Evolutionary conservation across 495 filamentous ascomycete species (phyloP).

Genomic region (Trichoderma reesei): DNA sequence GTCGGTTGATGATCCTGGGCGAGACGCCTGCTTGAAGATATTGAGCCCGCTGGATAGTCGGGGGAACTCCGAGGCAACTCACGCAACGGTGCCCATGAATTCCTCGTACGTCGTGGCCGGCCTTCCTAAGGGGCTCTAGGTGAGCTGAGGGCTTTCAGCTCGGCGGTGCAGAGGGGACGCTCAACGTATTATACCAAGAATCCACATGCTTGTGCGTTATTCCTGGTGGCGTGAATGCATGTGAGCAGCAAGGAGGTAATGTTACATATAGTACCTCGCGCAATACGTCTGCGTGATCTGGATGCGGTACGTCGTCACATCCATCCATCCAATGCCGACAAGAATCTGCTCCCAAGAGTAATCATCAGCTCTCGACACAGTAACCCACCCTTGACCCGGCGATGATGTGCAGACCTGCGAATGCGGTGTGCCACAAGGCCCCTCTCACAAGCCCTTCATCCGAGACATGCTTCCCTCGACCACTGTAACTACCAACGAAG

Average conservation of each 20-base stretch:
- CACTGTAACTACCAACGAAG: too few relatives aligned
- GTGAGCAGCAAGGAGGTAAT: too few relatives aligned
- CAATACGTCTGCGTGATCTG: too few relatives aligned
- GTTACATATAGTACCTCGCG: too few relatives aligned
- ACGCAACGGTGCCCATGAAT: background rate
- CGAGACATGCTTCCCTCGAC: background rate
- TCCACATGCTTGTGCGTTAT: too few relatives aligned
- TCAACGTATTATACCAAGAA: background rate
- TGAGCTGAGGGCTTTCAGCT: too few relatives aligned
- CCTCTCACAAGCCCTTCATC: background rate
- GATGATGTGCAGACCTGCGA: slow-evolving; percentile 1
- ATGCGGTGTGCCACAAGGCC: slow-evolving; percentile 1
- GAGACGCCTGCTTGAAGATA: background rate
- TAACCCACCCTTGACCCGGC: slow-evolving; percentile 1
- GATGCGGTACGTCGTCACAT: background rate
- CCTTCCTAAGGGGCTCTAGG: too few relatives aligned
- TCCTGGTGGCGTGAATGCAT: too few relatives aligned
- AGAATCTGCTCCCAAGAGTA: background rate
- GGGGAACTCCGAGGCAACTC: background rate
- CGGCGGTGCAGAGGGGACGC: too few relatives aligned
- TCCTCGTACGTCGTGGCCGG: background rate
- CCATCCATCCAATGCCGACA: background rate
- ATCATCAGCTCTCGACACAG: background rate
- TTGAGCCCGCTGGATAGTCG: background rate
- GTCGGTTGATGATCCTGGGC: background rate